These are phyloP conservation scores for Diaporthe ilicicola DNA, from an alignment of 2,329 filamentous ascomycete species.

Conservation along the genomic window DNA sequence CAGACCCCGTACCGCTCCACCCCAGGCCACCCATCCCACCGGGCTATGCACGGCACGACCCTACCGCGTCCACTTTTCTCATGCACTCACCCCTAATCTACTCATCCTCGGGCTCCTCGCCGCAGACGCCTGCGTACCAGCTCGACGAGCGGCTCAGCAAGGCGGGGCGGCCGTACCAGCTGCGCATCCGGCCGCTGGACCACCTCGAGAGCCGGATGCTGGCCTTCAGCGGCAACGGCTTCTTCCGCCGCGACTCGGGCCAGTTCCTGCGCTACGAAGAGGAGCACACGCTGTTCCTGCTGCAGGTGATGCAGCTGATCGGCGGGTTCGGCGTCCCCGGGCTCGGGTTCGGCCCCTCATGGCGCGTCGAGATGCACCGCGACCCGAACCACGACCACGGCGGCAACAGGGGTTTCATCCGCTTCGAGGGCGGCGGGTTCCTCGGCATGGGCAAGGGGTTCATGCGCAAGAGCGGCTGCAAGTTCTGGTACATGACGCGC, in stretches of 20 bases:
- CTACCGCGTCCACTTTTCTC: conserved; percentile 17
- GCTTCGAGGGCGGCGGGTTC: conserved; percentile 26
- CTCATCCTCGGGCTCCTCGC: conserved; percentile 27
- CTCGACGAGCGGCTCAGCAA: conserved; percentile 21
- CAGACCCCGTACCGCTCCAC: conserved; percentile 18
- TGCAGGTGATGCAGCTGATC: conserved; percentile 29
- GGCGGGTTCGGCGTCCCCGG: conserved; percentile 19
- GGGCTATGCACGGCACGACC: conserved; percentile 23
- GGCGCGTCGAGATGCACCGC: conserved; percentile 27
- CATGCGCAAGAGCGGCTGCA: conserved; percentile 26
- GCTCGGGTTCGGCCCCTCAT: conserved; percentile 24
- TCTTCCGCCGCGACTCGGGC: neutral
- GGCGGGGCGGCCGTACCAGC: conserved; percentile 19
- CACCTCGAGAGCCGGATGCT: conserved; percentile 28
- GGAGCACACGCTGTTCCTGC: conserved; percentile 22
- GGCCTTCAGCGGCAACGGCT: conserved; percentile 6
- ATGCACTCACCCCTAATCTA: conserved; percentile 27
- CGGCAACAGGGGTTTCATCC: conserved; percentile 11
- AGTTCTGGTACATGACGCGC: conserved; percentile 35
- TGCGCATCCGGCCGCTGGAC: conserved; percentile 25
- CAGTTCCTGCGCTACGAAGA: conserved; percentile 15
- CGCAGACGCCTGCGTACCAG: conserved; percentile 21
- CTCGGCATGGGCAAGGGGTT: conserved; percentile 22
- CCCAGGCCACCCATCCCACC: conserved; percentile 22
- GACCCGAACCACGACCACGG: conserved; percentile 13